A percentile compares a stretch with the other conserved stretches of the same genome.
These are phyloP conservation scores for Ciborinia camelliae DNA, from an alignment of 2,329 filamentous ascomycete genomes.

Conservation along the genomic window DNA sequence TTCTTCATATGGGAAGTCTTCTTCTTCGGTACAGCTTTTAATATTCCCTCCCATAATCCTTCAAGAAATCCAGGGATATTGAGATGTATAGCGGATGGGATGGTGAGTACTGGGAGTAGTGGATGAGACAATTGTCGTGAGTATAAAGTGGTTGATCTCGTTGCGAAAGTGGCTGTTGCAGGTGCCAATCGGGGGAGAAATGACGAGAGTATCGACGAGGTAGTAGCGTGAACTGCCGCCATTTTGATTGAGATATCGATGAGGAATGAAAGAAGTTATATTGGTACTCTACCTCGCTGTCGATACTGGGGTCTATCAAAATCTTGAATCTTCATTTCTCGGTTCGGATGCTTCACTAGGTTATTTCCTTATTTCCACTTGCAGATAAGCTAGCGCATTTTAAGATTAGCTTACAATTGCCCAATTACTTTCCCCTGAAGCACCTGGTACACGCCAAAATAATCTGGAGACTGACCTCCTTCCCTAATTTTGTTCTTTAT, in stretches of 20 bases:
- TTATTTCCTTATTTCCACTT: conserved; percentile 5
- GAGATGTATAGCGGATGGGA: conserved; percentile 57
- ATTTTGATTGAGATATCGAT: conserved; percentile 38
- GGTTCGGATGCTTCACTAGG: conserved; percentile 5
- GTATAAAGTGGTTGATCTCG: conserved; percentile 45
- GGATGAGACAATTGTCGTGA: conserved; percentile 47
- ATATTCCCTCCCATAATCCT: conserved; percentile 87
- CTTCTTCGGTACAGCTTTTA: conserved; percentile 95
- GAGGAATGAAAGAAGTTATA: neutral
- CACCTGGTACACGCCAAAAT: conserved; percentile 12
- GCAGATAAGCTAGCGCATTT: conserved; percentile 15
- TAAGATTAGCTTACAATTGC: conserved; percentile 14
- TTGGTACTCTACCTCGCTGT: neutral
- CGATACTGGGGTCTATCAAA: neutral
- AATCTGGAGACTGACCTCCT: conserved; percentile 18
- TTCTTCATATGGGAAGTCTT: conserved; percentile 98
- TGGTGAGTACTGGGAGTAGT: conserved; percentile 53
- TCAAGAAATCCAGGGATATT: conserved; percentile 67
- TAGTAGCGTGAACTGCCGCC: conserved; percentile 44
- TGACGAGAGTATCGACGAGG: conserved; percentile 43
- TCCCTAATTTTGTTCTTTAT: conserved; percentile 24
- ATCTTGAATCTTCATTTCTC: conserved; percentile 10
- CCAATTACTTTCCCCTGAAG: conserved; percentile 20
- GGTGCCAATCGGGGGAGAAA: conserved; percentile 55
- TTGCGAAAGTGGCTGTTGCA: conserved; percentile 42